phyloP scores from a whole-genome alignment of 2,329 filamentous ascomycete species.

The Neofusicoccum sp. region DNA sequence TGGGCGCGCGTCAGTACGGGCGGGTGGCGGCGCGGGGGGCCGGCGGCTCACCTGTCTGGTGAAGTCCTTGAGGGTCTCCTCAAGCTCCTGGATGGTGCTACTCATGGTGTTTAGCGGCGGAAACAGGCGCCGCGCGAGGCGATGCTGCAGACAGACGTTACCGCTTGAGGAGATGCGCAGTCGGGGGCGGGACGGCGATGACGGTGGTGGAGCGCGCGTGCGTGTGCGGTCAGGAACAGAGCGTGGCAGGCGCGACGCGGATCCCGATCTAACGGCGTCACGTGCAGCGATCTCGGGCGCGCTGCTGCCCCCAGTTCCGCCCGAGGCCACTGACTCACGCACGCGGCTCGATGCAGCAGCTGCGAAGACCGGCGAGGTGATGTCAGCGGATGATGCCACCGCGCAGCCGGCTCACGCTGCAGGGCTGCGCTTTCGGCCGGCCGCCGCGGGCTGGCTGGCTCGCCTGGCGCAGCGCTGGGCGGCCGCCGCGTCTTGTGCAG shows the following conservation, averaged over 20 bases:
- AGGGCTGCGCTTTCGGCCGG: background rate
- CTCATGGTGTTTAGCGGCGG: conserved; percentile 20
- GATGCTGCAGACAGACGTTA: conserved; percentile 16
- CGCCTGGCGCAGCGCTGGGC: background rate
- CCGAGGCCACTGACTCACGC: background rate
- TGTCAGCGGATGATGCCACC: conserved; percentile 1
- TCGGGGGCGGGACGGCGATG: background rate
- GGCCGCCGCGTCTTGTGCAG: background rate
- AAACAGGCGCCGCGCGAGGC: conserved; percentile 5
- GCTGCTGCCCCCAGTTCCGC: background rate
- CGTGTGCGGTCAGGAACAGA: conserved; percentile 12
- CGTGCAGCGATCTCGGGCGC: background rate
- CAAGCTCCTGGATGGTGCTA: conserved; percentile 15
- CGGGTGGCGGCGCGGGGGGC: background rate
- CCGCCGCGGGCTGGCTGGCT: background rate
- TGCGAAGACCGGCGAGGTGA: conserved; percentile 6
- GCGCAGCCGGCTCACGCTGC: background rate
- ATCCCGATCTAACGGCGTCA: conserved; percentile 6
- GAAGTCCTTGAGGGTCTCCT: conserved; percentile 13
- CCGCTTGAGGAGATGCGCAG: conserved; percentile 4
- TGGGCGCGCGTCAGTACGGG: conserved; percentile 34
- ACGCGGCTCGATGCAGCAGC: background rate
- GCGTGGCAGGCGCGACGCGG: conserved; percentile 2
- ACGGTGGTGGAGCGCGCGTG: conserved; percentile 7
- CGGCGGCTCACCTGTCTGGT: conserved; percentile 9